Percentiles rank a stretch among this genome's conserved stretches.
These are phyloP conservation scores for Marchantia polymorpha DNA, from an alignment of 225 moss, liverwort and hornwort genomes.

Conservation along the genomic window DNA sequence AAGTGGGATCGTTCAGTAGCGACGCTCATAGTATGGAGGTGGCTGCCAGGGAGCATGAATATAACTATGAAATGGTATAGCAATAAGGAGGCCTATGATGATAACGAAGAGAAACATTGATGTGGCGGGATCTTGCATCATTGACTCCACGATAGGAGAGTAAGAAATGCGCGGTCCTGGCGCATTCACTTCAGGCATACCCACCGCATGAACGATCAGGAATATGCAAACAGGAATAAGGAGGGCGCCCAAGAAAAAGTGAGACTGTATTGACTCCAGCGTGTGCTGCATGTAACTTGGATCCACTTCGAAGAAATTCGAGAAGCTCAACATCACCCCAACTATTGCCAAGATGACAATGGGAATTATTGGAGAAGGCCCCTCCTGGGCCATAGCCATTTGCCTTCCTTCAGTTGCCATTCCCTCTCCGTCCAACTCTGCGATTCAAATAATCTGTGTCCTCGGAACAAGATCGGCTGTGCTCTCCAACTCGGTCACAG, in stretches of 20 bases:
- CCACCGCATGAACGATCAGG: constrained; percentile 39
- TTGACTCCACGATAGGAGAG: constrained; percentile 15
- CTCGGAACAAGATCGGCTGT: background rate
- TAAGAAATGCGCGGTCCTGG: constrained; percentile 14
- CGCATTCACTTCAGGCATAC: constrained; percentile 34
- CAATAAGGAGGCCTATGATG: constrained; percentile 32
- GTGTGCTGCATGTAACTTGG: constrained; percentile 18
- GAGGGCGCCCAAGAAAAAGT: constrained; percentile 39
- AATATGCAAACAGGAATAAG: constrained; percentile 41
- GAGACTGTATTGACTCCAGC: constrained; percentile 31
- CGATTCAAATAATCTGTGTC: background rate
- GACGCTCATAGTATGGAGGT: constrained; percentile 17
- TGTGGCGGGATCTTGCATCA: constrained; percentile 31
- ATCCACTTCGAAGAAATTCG: constrained; percentile 28
- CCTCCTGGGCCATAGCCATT: constrained; percentile 19
- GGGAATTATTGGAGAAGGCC: constrained; percentile 36
- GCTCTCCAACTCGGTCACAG: background rate
- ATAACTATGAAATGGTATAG: constrained; percentile 27
- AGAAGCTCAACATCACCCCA: constrained; percentile 37
- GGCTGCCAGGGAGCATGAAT: constrained; percentile 32
- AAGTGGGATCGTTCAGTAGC: background rate
- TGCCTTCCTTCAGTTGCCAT: constrained; percentile 6
- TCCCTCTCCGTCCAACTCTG: background rate
- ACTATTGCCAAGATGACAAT: constrained; percentile 35
- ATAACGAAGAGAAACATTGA: constrained; percentile 29